These are phyloP conservation scores for Thozetella sp. DNA, from an alignment of 495 filamentous ascomycete species.

Conservation along the genomic window DNA sequence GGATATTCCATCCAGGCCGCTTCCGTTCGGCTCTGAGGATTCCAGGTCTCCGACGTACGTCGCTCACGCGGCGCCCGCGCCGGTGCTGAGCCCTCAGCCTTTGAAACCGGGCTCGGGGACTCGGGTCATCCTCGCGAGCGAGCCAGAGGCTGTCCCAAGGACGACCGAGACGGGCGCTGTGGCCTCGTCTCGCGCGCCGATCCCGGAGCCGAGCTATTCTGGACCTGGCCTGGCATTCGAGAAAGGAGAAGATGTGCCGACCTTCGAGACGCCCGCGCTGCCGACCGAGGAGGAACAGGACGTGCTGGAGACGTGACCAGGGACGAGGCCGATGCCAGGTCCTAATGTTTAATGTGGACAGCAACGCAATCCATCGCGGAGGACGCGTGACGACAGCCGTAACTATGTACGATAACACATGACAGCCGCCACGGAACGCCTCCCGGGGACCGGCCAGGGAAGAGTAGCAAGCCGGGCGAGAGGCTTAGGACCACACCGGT, in stretches of 20 bases:
- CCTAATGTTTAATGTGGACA: not conserved
- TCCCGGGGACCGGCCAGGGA: too few species aligned
- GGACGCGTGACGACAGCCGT: not conserved
- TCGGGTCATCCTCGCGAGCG: constrained; percentile 23
- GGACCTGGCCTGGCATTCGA: constrained; percentile 46
- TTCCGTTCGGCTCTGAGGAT: constrained; percentile 51
- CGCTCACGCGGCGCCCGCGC: constrained; percentile 31
- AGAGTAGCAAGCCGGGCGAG: too few species aligned
- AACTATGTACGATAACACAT: not conserved
- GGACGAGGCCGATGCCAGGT: not conserved
- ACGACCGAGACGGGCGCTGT: constrained; percentile 8
- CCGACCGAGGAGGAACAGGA: constrained; percentile 44
- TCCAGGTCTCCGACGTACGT: constrained; percentile 46
- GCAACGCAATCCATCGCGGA: not conserved
- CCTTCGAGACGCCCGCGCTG: constrained; percentile 29
- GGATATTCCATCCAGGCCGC: constrained; percentile 39
- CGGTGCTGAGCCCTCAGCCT: constrained; percentile 38
- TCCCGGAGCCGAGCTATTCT: constrained; percentile 41
- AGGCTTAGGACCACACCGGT: too few species aligned
- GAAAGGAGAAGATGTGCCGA: constrained; percentile 42
- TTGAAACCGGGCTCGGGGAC: constrained; percentile 32
- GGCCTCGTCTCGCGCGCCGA: constrained; percentile 9
- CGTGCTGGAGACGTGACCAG: constrained; percentile 33
- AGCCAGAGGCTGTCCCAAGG: constrained; percentile 13
- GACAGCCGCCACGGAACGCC: too few species aligned